phyloP scores from a whole-genome alignment of 2,329 filamentous ascomycete species.

The Harringtonia lauricola region DNA sequence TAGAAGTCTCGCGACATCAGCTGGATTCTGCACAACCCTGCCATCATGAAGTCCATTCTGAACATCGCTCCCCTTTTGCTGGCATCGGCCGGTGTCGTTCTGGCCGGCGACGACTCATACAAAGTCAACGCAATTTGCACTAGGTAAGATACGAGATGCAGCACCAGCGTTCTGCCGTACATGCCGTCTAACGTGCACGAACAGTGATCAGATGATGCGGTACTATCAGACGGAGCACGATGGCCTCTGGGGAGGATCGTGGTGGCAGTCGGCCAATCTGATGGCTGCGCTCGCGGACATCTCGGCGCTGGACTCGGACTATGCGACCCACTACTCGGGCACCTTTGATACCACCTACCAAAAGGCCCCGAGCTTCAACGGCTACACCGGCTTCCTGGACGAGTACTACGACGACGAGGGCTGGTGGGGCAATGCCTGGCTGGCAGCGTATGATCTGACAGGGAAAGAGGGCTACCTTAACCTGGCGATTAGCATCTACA shows the following conservation, averaged over 20 bases:
- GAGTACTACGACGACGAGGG: slow-evolving; percentile 3
- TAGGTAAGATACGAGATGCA: neutral
- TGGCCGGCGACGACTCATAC: neutral
- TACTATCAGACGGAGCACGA: neutral
- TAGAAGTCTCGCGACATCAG: no score
- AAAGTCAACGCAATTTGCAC: slow-evolving; percentile 1
- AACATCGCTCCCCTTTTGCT: neutral
- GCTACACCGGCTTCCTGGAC: neutral
- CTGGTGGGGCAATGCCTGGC: slow-evolving; percentile 1
- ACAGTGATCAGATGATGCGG: slow-evolving; percentile 3
- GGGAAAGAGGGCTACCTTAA: neutral
- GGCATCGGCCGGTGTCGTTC: neutral
- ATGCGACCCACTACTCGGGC: neutral
- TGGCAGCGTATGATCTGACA: neutral
- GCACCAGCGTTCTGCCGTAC: neutral
- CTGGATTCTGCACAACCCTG: no score
- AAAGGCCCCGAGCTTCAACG: neutral
- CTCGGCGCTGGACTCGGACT: neutral
- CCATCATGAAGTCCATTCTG: no score
- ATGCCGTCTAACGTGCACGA: neutral
- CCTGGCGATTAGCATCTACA: neutral
- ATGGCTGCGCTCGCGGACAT: slow-evolving; percentile 1
- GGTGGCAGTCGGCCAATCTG: slow-evolving; percentile 2
- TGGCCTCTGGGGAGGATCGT: neutral
- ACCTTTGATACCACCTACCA: neutral